Evolutionary conservation across 768 basidiomycete genomes (phyloP).

Genomic region (Lenzites betulinus): DNA sequence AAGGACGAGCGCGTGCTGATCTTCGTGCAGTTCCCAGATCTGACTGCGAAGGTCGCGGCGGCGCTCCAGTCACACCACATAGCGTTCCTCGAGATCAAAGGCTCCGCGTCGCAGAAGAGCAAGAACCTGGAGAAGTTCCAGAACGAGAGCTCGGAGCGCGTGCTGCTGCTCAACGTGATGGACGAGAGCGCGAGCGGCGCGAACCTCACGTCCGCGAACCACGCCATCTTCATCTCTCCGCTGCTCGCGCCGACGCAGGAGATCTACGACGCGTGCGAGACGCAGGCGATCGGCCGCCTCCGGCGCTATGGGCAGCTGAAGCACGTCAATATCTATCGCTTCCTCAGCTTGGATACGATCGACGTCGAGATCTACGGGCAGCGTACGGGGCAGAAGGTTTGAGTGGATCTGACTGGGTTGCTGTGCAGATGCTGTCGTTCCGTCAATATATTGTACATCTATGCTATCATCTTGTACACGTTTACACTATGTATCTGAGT

Average conservation of each 20-base stretch:
- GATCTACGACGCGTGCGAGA: conserved; percentile 82
- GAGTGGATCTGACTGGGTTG: not conserved
- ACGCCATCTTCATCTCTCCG: conserved; percentile 93
- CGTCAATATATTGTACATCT: no score
- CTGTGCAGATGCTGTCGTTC: no score
- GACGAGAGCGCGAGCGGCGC: conserved; percentile 94
- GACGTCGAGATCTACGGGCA: conserved; percentile 82
- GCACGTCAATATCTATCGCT: conserved; percentile 79
- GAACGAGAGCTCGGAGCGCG: conserved; percentile 71
- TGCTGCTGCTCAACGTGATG: conserved; percentile 88
- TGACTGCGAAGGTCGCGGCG: conserved; percentile 88
- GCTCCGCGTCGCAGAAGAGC: conserved; percentile 74
- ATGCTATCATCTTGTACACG: no score
- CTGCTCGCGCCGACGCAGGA: conserved; percentile 81
- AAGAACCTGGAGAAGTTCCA: conserved; percentile 88
- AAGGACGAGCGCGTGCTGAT: conserved; percentile 82
- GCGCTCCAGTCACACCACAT: conserved; percentile 74
- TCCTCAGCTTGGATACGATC: conserved; percentile 85
- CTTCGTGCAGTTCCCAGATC: conserved; percentile 95
- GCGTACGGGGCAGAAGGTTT: conserved; percentile 31
- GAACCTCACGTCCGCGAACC: conserved; percentile 91
- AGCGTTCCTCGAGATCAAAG: conserved; percentile 78
- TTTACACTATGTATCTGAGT: no score
- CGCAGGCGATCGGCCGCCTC: conserved; percentile 82
- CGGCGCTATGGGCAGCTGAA: conserved; percentile 83